Evolutionary conservation across 331 rosid genomes (phyloP).

Genomic region (Saraca asoca): DNA sequence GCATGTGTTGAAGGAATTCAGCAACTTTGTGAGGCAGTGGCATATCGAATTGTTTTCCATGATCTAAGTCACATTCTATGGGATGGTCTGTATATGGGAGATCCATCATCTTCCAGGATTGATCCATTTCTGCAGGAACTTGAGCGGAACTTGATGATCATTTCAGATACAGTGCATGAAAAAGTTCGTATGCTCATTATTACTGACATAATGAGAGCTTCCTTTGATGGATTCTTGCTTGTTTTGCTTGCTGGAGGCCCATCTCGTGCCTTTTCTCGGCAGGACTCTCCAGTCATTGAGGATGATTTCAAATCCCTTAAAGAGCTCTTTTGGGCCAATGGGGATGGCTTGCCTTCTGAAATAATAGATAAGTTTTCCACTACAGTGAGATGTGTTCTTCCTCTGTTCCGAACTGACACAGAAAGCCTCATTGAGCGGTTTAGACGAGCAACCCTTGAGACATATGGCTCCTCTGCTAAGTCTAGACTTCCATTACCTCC

Average conservation of each 20-base stretch:
- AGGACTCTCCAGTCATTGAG: slow-evolving; percentile 71
- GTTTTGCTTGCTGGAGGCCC: slow-evolving; percentile 97
- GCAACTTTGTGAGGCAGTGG: slow-evolving; percentile 83
- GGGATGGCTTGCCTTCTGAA: slow-evolving; percentile 89
- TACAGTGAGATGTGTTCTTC: slow-evolving; percentile 55
- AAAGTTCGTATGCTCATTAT: slow-evolving; percentile 73
- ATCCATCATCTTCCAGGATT: slow-evolving; percentile 69
- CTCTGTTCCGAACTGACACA: slow-evolving; percentile 66
- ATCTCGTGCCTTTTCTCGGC: slow-evolving; percentile 65
- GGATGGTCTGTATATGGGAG: slow-evolving; percentile 80
- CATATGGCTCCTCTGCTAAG: slow-evolving; percentile 65
- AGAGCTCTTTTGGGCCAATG: slow-evolving; percentile 87
- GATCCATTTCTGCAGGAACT: slow-evolving; percentile 84
- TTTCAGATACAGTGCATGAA: slow-evolving; percentile 75
- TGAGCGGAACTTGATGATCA: slow-evolving; percentile 69
- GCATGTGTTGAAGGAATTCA: slow-evolving; percentile 85
- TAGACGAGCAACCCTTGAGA: slow-evolving; percentile 56
- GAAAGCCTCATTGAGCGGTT: slow-evolving; percentile 71
- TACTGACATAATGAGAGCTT: slow-evolving; percentile 86
- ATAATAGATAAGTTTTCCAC: slow-evolving; percentile 71
- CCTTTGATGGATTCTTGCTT: slow-evolving; percentile 86
- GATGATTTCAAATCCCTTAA: slow-evolving; percentile 81
- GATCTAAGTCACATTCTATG: slow-evolving; percentile 72
- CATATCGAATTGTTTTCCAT: slow-evolving; percentile 75
- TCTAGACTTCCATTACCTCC: slow-evolving; percentile 84